phyloP scores from a whole-genome alignment of 225 moss, liverwort and hornwort species.

The Asterella californica region DNA sequence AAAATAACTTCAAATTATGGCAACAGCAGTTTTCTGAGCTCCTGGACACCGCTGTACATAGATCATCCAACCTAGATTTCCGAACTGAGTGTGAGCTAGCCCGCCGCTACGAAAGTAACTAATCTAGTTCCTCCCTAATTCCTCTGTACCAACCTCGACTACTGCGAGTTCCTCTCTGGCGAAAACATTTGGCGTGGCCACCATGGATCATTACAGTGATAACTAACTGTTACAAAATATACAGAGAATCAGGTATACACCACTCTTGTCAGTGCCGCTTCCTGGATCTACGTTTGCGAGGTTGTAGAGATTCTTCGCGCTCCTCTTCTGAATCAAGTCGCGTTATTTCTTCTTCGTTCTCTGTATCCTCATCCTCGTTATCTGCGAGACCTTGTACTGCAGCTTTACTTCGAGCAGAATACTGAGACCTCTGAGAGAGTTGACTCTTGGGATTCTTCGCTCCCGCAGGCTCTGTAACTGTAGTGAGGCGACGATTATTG shows the following conservation, averaged over 20 bases:
- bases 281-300: constrained; percentile 4
- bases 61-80: too few relatives aligned
- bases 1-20: too few relatives aligned
- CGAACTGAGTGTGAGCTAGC: too few relatives aligned
- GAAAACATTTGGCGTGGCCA: too few relatives aligned
- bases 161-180: too few relatives aligned
- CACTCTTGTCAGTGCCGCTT: background rate
- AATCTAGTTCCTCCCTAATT: too few relatives aligned
- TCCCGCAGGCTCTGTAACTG: background rate
- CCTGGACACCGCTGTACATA: too few relatives aligned
- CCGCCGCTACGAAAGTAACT: too few relatives aligned
- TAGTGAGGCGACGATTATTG: background rate
- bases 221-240: constrained; percentile 3
- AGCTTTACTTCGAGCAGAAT: background rate
- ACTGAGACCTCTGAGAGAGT: background rate
- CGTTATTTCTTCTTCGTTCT: constrained; percentile 9
- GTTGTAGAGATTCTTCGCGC: background rate
- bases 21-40: too few relatives aligned
- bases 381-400: background rate
- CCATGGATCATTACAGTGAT: too few relatives aligned
- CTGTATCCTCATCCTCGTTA: background rate
- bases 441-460: background rate
- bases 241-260: background rate
- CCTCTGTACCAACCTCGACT: too few relatives aligned
- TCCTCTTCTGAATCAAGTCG: constrained; percentile 13